Percentiles rank a stretch among this genome's conserved stretches.
Conservation (phyloP, 257 asterid genomes). For the Misopates orontium region DNA sequence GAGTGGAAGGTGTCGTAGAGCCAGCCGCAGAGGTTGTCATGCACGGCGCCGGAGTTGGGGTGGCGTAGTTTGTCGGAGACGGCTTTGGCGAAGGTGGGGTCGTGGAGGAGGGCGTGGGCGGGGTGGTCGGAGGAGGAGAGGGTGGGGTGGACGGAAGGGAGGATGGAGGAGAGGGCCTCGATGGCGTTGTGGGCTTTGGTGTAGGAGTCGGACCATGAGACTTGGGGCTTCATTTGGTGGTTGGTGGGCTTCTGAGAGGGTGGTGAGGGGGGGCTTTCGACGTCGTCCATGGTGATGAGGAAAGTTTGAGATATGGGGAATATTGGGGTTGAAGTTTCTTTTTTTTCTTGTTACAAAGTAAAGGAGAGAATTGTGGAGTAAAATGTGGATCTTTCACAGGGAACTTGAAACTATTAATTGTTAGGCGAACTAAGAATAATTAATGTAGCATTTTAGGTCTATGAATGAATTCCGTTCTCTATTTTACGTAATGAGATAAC, state of each 20-base stretch:
- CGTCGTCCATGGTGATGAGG: neutral
- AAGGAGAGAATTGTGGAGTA: constrained; percentile 36
- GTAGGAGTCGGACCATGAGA: constrained; percentile 76
- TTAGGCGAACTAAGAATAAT: no score
- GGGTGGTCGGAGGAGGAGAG: constrained; percentile 68
- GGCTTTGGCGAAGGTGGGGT: constrained; percentile 46
- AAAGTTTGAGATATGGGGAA: neutral
- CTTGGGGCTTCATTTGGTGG: constrained; percentile 36
- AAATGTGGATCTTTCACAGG: constrained; percentile 32
- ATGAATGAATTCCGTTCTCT: no score
- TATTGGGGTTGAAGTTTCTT: neutral
- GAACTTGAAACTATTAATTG: no score
- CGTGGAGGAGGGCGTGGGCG: constrained; percentile 66
- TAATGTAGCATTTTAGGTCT: no score
- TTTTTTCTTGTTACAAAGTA: neutral
- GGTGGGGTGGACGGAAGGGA: constrained; percentile 48
- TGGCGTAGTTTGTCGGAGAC: constrained; percentile 67
- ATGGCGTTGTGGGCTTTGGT: constrained; percentile 61
- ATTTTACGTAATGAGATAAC: no score
- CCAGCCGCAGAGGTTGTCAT: constrained; percentile 88
- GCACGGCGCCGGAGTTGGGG: constrained; percentile 78
- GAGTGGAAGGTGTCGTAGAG: constrained; percentile 94
- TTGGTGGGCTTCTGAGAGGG: constrained; percentile 26
- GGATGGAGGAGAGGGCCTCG: constrained; percentile 58
- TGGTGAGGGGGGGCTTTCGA: neutral